Evolutionary conservation across 352 stramenopile species (phyloP), one percentile per base, ranked within the genome.

Genomic region (Phytophthora sojae): DNA sequence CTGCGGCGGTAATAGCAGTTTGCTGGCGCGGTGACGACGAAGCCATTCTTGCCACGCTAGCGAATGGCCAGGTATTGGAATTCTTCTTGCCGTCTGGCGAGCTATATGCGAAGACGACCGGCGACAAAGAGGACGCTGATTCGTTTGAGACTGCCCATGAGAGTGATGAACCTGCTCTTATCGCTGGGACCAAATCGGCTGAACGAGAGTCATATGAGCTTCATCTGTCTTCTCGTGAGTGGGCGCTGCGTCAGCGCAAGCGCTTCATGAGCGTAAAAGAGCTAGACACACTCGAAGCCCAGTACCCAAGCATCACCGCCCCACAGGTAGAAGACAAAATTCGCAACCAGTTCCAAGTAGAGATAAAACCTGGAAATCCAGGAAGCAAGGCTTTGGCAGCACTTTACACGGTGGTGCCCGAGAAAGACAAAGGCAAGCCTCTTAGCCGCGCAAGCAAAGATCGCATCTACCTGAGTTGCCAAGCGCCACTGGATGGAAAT

Each of bases 11-110:
- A 3, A 59, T 63, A 11, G 71, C 72, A 11, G 64, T 97, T 29
- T 80, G 69, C 49, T 97, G 90, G 91, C 80, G 86, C n/a, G 64
- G 71, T 25, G 86, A 96, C 32, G 80, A 84, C 21, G 77, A 77
- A 11, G 85, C 87, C 1, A 23, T 98, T 29, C 80, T 97, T 6
- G 65, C 89, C 0, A 96, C 87, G 21, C 81, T 92, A 4, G 52
- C 17, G 2, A 79, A 78, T 17, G 91, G 89, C 14, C 63, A 70
- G 11, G 76, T 94, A 21, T n/a, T 95, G 8, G 85, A 93, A 66
- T 95, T 91, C 53, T 67, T 88, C n/a, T 42, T 93, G 1, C 82
- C 79, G 9, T 67, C 63, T 35, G 74, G 73, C 6, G 79, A 70
- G 11, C 35, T 87, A 0, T 21, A 57, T 32, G 60, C 45, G n/a